Evolutionary conservation across 2,329 filamentous ascomycete genomes (phyloP), one percentile per base, ranked within the genome.

Genomic region (Sporothrix mexicana): DNA sequence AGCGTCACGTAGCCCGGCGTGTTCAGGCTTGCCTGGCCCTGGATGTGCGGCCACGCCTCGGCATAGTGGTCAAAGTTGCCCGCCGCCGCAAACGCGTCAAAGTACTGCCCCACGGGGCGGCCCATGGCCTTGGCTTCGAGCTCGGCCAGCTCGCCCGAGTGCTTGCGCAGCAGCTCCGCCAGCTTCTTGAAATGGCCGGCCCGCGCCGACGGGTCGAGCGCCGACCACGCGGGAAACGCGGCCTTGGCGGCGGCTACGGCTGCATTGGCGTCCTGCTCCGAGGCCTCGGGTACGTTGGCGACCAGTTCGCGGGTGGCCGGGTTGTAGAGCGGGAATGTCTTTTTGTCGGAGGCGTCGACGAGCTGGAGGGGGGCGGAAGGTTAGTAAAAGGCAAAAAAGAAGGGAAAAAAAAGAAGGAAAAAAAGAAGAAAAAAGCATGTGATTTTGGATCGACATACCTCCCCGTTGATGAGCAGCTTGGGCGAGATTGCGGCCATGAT

Each of bases 401-500:
- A n/a, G 61, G 23, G 36, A 6, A 12, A 17, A 45, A n/a, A 30
- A 15, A 4, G 30, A 6, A 36, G 64, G 47, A 68, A 9, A 13
- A 41, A 12, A 13, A 55, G 4, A 5, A n/a, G n/a, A n/a, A n/a
- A n/a, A n/a, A n/a, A n/a, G n/a, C 30, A 36, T 36, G 30, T 36
- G 30, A 36, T 36, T 36, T 36, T 9, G 15, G 17, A 30, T 62
- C 10, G 3, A 64, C 51, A 45, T 73, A 84, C 84, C 79, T 84
- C 80, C 77, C 85, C 84, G 77, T 87, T 85, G 78, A 87, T 87
- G 76, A 86, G 85, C 71, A 87, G 80, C 20, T 82, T 80, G 36
- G 80, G 80, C 73, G 83, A 68, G 0, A 70, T 62, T 64, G 49
- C 20, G 15, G 45, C 67, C 73, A 74, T 74, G 30, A 23, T 73